These are phyloP conservation scores for Vaccinium vitisidaea DNA, from an alignment of 148 eudicot genomes.

Conservation along the genomic window DNA sequence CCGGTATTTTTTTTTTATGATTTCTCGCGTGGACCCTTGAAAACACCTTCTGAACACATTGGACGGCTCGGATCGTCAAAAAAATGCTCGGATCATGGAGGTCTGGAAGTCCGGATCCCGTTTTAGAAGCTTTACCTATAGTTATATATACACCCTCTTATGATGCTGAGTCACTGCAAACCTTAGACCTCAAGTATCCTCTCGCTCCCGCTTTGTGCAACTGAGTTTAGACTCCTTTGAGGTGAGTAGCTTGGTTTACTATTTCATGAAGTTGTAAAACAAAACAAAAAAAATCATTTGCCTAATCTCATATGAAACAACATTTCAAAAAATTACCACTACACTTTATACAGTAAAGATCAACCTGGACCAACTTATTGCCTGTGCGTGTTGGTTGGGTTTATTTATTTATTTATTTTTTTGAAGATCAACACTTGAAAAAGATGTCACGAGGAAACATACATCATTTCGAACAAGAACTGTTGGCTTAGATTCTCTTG, in stretches of 20 bases:
- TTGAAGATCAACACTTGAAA: not conserved
- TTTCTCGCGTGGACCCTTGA: too few relatives aligned
- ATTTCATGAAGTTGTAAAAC: not conserved
- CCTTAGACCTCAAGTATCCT: not conserved
- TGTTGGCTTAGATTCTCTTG: constrained; percentile 62
- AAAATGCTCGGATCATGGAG: too few relatives aligned
- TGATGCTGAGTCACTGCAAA: not conserved
- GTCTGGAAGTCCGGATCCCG: too few relatives aligned
- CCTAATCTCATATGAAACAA: not conserved
- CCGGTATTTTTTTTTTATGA: too few relatives aligned
- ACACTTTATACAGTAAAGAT: not conserved
- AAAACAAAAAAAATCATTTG: not conserved
- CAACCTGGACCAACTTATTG: not conserved
- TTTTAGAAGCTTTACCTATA: too few relatives aligned
- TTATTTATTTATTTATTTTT: too few relatives aligned
- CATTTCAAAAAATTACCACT: not conserved
- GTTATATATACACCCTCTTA: not conserved
- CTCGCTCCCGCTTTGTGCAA: not conserved
- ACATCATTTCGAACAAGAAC: constrained; percentile 94
- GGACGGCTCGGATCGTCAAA: too few relatives aligned
- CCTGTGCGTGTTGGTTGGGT: too few relatives aligned
- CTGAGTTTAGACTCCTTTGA: not conserved
- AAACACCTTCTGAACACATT: too few relatives aligned
- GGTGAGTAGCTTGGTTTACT: not conserved
- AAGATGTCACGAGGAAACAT: constrained; percentile 28